Base-by-base conservation (phyloP, 192 early-diverging fungal species). In the Entomortierella lignicola region DNA sequence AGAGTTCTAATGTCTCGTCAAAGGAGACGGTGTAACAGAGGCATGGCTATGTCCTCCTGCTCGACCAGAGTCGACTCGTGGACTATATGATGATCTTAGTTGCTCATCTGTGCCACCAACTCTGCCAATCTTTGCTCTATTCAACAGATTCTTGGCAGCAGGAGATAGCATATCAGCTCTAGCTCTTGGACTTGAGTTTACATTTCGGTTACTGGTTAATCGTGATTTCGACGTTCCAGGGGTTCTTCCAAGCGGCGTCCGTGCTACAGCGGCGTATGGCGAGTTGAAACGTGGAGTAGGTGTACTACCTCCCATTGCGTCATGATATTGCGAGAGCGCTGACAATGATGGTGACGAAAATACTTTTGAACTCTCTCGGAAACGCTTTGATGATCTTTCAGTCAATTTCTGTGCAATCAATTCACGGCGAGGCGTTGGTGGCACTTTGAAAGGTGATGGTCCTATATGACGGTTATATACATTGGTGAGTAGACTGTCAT, bases 361-460 rank as follows among this genome's bases (percentile, higher is more conserved):
- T 2, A 74, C 68, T 42, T 80, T 73, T 8, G 64, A 56, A 27
- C 47, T 77, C 25, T 81, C 83, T 12, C 84, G 68, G 56, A 84
- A 83, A 18, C 83, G 82, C 51, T 85, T 81, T 21, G 87, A 87
- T n/a, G 91, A 92, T 65, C 81, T 87, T 53, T 90, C 87, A 7
- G 89, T 84, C 52, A 93, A 66, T 37, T 82, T 82, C 59, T 88
- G 85, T 2, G 85, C 91, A 31, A 93, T 55, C 52, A 85, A 74
- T 52, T 93, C 92, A 30, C 92, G 79, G n/a, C 83, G 80, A 2
- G 89, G 87, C 23, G 90, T 88, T 52, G 85, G 86, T 31, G 92
- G 88, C 39, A 93, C 63, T 21, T 75, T 69, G 62, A 93, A 93
- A 53, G 72, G 72, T 5, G 81, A 83, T 4, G 74, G 74, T 42